Evolutionary conservation across 306 rosid genomes (phyloP).

Genomic region (Begonia masoniana): DNA sequence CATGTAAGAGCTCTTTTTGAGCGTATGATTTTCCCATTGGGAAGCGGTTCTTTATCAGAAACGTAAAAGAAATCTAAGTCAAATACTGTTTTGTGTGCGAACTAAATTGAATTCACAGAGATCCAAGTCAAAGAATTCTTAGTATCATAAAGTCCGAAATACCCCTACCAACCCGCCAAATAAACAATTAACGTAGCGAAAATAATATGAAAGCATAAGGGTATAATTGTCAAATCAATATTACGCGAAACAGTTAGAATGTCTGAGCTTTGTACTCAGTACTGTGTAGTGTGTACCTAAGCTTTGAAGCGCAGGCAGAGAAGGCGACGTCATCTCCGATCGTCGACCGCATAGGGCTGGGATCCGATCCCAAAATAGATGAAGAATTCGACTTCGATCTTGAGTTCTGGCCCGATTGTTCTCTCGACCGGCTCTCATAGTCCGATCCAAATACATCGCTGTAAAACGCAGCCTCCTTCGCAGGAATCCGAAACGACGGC

Average conservation of each 20-base stretch:
- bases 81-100: no score
- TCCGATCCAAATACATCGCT: constrained; percentile 61
- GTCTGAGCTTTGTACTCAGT: no score
- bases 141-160: no score
- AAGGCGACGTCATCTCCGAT: constrained; percentile 62
- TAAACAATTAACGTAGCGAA: no score
- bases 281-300: constrained; percentile 59
- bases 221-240: constrained; percentile 20
- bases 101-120: no score
- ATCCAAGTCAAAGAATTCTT: no score
- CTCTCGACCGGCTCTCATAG: constrained; percentile 64
- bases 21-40: no score
- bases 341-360: constrained; percentile 53
- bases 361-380: constrained; percentile 65
- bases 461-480: constrained; percentile 39
- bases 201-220: constrained; percentile 6
- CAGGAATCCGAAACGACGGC: constrained; percentile 62
- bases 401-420: constrained; percentile 53
- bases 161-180: no score
- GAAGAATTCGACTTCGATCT: constrained; percentile 57
- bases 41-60: no score
- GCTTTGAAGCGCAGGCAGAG: constrained; percentile 50
- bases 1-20: no score
- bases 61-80: no score
- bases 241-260: neutral